Evolutionary conservation across 306 rosid species (phyloP), one percentile per base, ranked within the genome.

Genomic region (Dalbergia cochinchinensis): DNA sequence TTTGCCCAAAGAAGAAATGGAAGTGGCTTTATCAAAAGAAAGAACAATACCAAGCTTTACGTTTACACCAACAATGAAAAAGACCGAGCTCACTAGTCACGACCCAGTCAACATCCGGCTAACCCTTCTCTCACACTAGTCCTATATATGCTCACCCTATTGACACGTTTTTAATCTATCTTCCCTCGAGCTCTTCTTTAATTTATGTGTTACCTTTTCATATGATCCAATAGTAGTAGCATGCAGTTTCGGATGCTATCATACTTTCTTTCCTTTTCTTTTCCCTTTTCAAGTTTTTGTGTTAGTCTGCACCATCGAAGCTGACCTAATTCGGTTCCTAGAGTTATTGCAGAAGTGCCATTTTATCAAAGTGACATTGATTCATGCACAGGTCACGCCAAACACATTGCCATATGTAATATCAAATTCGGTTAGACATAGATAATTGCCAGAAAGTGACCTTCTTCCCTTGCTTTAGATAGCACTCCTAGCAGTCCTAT

Each of bases 351-450:
- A 72, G 75, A 78, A 77, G 75, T 50, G 70, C 84, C 82, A 73
- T 80, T 68, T 44, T 20, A 58, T 83, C 78, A 85, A 84, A 84
- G 67, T 77, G 82, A 41, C 73, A 72, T 59, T 82, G 82, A 81
- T 83, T 68, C 59, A 75, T 31, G 79, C 66, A 69, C 51, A 55
- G 39, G 69, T 74, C 69, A 84, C 42, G 85, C 87, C 82, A 77
- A 78, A 69, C 69, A 26, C 71, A 26, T 78, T 85, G 85, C 87
- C 87, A 71, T 79, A 74, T 78, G 15, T 51, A 48, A 67, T 57
- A 74, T 62, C 73, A 83, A 73, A 61, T 74, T 48, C 0, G 45
- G 89, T 68, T 85, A 81, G 90, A 86, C 90, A 87, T 72, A 53
- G 13, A 68, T 60, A 64, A 78, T 82, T 42, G 18, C 47, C 33